phyloP scores from a whole-genome alignment of 176 grass and related monocot genomes.

The Aegilops longissima region DNA sequence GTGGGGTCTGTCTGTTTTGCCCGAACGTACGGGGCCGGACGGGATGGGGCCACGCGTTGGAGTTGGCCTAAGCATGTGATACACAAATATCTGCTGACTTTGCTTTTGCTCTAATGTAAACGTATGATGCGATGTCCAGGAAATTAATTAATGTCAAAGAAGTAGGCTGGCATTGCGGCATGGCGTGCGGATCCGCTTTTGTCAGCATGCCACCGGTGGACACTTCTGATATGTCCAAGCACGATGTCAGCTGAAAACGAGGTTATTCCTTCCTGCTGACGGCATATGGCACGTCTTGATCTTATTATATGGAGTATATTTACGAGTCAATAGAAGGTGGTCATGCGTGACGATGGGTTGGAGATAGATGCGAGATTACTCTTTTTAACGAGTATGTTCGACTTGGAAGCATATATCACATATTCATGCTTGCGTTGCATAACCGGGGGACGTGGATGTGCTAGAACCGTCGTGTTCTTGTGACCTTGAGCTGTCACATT shows the following conservation, averaged over 20 bases:
- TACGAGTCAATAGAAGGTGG: background rate
- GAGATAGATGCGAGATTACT: background rate
- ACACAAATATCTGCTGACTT: background rate
- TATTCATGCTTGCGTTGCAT: background rate
- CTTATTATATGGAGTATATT: background rate
- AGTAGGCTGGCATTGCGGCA: background rate
- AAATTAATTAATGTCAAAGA: conserved; percentile 7
- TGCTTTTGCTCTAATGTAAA: background rate
- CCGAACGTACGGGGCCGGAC: no score
- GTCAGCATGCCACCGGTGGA: background rate
- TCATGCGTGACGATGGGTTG: conserved; percentile 24
- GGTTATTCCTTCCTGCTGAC: background rate
- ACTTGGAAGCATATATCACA: background rate
- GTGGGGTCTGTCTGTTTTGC: no score
- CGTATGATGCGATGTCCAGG: background rate
- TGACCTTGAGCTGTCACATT: background rate
- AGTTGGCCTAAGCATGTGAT: background rate
- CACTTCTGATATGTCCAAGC: background rate
- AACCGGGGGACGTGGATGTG: background rate
- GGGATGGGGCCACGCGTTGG: no score
- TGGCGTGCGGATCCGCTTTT: background rate
- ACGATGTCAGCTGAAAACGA: background rate
- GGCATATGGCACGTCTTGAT: background rate
- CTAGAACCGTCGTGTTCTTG: background rate
- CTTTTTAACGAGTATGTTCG: background rate